Conservation (phyloP, 306 rosid species). For the Fragaria vesca region DNA sequence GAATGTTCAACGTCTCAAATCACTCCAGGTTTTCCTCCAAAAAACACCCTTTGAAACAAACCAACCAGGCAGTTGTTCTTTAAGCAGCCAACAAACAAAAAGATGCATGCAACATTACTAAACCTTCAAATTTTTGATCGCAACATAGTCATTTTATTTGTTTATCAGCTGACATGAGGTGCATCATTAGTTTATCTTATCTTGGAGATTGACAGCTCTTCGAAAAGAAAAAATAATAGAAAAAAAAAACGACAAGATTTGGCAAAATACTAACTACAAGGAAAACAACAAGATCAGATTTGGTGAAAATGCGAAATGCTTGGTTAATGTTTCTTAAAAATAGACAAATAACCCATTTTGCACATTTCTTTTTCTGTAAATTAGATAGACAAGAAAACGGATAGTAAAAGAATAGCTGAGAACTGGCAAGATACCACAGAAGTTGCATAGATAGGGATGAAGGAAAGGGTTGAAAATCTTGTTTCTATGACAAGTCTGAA, state of each 20-base stretch:
- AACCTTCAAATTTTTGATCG: background rate
- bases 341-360: background rate
- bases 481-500: background rate
- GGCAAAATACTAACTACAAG: background rate
- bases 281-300: background rate
- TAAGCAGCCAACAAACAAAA: background rate
- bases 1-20: background rate
- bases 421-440: background rate
- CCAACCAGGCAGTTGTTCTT: background rate
- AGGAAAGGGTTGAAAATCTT: background rate
- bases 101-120: background rate
- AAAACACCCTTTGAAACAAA: background rate
- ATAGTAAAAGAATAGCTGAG: background rate
- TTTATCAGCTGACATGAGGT: background rate
- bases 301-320: background rate
- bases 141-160: background rate
- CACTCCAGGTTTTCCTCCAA: background rate
- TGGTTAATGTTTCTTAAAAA: background rate
- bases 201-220: background rate
- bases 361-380: background rate
- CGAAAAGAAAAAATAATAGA: background rate
- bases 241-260: background rate
- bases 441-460: conserved; percentile 8
- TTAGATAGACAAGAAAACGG: background rate
- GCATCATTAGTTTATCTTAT: background rate